Evolutionary conservation across 257 asterid species (phyloP).

Genomic region (Solanum pimpinellifolium): DNA sequence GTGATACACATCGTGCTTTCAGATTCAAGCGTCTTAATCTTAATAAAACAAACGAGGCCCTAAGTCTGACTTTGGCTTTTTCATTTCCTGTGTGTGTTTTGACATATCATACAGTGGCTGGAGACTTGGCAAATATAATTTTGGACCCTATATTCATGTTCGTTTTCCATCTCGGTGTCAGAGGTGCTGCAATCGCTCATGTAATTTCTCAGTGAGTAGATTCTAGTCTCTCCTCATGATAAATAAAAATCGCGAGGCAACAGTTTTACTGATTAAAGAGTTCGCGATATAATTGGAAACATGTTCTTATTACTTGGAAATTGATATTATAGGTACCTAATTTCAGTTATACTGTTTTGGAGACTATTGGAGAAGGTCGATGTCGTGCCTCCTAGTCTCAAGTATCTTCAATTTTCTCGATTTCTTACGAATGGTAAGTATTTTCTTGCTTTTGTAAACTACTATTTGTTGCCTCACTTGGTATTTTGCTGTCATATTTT

Average conservation of each 20-base stretch:
- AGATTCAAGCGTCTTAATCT: not conserved
- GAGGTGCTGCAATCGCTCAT: slow-evolving; percentile 72
- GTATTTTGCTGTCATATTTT: not conserved
- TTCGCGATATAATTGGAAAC: not conserved
- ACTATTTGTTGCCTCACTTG: not conserved
- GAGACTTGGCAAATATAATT: slow-evolving; percentile 49
- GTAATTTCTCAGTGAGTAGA: slow-evolving; percentile 67
- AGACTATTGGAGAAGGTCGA: slow-evolving; percentile 40
- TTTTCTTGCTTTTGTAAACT: not conserved
- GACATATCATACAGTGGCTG: slow-evolving; percentile 32
- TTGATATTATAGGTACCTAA: slow-evolving; percentile 48
- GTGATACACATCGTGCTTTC: not conserved
- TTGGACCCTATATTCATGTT: slow-evolving; percentile 62
- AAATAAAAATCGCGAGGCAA: not conserved
- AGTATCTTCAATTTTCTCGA: slow-evolving; percentile 47
- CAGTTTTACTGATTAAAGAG: not conserved
- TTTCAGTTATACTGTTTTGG: slow-evolving; percentile 52
- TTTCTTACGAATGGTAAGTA: slow-evolving; percentile 58
- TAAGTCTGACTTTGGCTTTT: not conserved
- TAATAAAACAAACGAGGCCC: not conserved
- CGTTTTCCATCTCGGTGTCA: slow-evolving; percentile 39
- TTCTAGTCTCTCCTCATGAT: not conserved
- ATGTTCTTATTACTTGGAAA: not conserved
- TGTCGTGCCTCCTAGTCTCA: slow-evolving; percentile 51
- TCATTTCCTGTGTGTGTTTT: not conserved